Percentiles rank a stretch among this genome's conserved stretches.
Evolutionary conservation across 1,139 yeast genomes (phyloP).

Genomic region (Geotrichum phurueaensis): DNA sequence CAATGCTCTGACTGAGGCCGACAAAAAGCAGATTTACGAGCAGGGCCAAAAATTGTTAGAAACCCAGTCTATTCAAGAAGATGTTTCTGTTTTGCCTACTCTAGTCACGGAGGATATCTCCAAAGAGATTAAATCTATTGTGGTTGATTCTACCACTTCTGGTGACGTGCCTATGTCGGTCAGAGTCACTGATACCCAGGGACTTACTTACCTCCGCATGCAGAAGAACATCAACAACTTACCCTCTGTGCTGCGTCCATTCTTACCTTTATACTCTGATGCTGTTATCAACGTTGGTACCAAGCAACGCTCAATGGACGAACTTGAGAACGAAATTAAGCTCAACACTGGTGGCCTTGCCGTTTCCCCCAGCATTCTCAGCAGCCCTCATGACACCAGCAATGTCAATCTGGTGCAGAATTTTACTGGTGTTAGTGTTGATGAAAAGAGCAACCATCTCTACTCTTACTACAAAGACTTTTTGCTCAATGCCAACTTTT

Average conservation of each 20-base stretch:
- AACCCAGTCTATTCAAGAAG: conserved; percentile 64
- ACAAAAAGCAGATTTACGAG: conserved; percentile 51
- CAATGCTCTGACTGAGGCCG: conserved; percentile 46
- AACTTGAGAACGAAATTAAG: conserved; percentile 78
- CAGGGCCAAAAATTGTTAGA: conserved; percentile 56
- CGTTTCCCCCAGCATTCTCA: conserved; percentile 51
- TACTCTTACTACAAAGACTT: conserved; percentile 65
- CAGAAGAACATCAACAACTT: conserved; percentile 43
- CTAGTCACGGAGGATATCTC: conserved; percentile 68
- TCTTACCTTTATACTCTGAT: conserved; percentile 68
- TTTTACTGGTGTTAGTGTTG: conserved; percentile 66
- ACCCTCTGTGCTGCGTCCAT: conserved; percentile 59
- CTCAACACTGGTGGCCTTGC: conserved; percentile 79
- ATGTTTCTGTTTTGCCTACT: conserved; percentile 74
- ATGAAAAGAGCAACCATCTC: conserved; percentile 54
- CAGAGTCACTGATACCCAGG: conserved; percentile 34
- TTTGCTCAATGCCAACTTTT: conserved; percentile 62
- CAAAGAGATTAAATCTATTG: conserved; percentile 44
- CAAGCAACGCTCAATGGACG: conserved; percentile 57
- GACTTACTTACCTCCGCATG: conserved; percentile 67
- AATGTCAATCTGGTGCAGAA: conserved; percentile 41
- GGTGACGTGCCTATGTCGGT: conserved; percentile 29
- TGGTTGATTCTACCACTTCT: conserved; percentile 23
- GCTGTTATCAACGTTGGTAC: conserved; percentile 88
- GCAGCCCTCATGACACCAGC: conserved; percentile 23